phyloP scores from a whole-genome alignment of 2,329 filamentous ascomycete genomes.

The Fusarium paranaense region DNA sequence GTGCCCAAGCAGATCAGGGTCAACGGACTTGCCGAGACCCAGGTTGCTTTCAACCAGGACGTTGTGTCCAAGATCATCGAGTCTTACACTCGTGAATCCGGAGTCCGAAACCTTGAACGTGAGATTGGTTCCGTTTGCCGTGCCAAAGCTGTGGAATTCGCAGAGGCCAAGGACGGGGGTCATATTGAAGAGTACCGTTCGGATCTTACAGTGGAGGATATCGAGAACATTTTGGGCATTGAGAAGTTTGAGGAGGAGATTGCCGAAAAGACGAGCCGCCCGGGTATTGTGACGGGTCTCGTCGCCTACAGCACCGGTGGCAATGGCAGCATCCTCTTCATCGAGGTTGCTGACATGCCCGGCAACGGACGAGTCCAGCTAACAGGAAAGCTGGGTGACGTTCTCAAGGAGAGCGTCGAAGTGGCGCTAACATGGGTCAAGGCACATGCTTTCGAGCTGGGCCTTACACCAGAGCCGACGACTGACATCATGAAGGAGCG shows the following conservation, averaged over 20 bases:
- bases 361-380: slow-evolving; percentile 92
- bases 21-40: slow-evolving; percentile 83
- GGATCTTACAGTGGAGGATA: slow-evolving; percentile 78
- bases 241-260: slow-evolving; percentile 97
- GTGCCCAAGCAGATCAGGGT: slow-evolving; percentile 94
- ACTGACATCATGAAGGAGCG: slow-evolving; percentile 97
- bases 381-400: slow-evolving; percentile 95
- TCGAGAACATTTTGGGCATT: slow-evolving; percentile 91
- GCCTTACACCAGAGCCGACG: slow-evolving; percentile 80
- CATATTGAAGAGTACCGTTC: slow-evolving; percentile 78
- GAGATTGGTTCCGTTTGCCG: slow-evolving; percentile 96
- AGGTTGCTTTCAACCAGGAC: slow-evolving; percentile 82
- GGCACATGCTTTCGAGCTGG: slow-evolving; percentile 91
- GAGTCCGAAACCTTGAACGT: slow-evolving; percentile 94
- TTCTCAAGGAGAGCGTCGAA: slow-evolving; percentile 96
- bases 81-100: slow-evolving; percentile 94
- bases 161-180: slow-evolving; percentile 84
- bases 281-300: slow-evolving; percentile 94
- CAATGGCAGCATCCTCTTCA: slow-evolving; percentile 96
- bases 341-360: slow-evolving; percentile 97
- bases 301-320: slow-evolving; percentile 94
- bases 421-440: slow-evolving; percentile 98
- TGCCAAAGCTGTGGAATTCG: slow-evolving; percentile 93
- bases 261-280: slow-evolving; percentile 83
- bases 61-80: slow-evolving; percentile 97